phyloP scores from a whole-genome alignment of 1,284 basidiomycete genomes.

The Moniliophthora roreri region DNA sequence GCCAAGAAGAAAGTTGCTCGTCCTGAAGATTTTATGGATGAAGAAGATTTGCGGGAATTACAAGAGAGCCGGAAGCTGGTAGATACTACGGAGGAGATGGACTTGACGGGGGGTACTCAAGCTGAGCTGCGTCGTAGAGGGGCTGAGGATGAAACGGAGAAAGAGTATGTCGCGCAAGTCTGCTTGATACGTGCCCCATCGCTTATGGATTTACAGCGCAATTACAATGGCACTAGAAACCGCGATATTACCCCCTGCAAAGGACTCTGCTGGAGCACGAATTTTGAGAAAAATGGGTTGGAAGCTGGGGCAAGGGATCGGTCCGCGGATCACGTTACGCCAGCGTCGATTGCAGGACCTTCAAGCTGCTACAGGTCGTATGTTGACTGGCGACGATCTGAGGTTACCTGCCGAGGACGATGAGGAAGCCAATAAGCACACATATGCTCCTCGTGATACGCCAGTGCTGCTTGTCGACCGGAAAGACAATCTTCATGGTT shows the following conservation, averaged over 20 bases:
- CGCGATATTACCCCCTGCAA: slow-evolving; percentile 58
- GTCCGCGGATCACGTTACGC: slow-evolving; percentile 82
- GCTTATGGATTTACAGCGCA: slow-evolving; percentile 40
- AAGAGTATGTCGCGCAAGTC: slow-evolving; percentile 59
- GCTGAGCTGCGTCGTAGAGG: slow-evolving; percentile 38
- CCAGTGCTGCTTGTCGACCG: slow-evolving; percentile 59
- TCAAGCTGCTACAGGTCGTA: slow-evolving; percentile 38
- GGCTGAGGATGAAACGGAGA: slow-evolving; percentile 36
- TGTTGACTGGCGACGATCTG: slow-evolving; percentile 36
- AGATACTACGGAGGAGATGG: slow-evolving; percentile 77
- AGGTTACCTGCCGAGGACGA: slow-evolving; percentile 49
- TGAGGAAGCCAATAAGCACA: slow-evolving; percentile 82
- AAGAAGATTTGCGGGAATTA: slow-evolving; percentile 89
- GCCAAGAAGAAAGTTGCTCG: slow-evolving; percentile 59
- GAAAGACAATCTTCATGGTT: slow-evolving; percentile 77
- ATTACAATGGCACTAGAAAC: slow-evolving; percentile 60
- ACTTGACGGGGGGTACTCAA: slow-evolving; percentile 59
- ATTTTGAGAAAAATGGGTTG: slow-evolving; percentile 96
- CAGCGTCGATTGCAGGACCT: slow-evolving; percentile 74
- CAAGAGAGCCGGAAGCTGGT: slow-evolving; percentile 72
- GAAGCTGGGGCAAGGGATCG: slow-evolving; percentile 90
- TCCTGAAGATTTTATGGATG: slow-evolving; percentile 98
- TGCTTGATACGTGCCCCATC: slow-evolving; percentile 9
- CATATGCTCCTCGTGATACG: slow-evolving; percentile 83
- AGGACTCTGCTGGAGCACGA: slow-evolving; percentile 75